Conservation (phyloP, 2,329 filamentous ascomycete genomes). For the Botrytis paeoniae region DNA sequence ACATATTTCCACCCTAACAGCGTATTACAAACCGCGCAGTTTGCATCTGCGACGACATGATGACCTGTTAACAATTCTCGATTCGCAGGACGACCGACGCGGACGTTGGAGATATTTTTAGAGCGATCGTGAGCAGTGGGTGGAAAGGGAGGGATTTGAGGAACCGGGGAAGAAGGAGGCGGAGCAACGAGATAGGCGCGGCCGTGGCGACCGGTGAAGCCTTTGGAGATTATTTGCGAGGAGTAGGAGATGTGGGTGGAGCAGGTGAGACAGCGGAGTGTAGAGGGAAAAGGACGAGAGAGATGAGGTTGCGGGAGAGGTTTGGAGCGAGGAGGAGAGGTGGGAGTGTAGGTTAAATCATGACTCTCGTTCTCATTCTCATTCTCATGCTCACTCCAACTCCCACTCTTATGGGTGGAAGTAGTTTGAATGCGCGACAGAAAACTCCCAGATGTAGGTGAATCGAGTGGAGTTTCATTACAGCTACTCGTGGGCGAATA, state of each 20-base stretch:
- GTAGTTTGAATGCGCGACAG: neutral
- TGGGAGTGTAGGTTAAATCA: neutral
- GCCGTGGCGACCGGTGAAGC: slow-evolving; percentile 64
- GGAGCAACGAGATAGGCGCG: slow-evolving; percentile 58
- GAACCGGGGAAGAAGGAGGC: slow-evolving; percentile 24
- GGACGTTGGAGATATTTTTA: slow-evolving; percentile 51
- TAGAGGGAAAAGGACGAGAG: slow-evolving; percentile 49
- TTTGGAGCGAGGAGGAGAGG: neutral
- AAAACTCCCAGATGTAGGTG: slow-evolving; percentile 14
- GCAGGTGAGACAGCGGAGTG: slow-evolving; percentile 57
- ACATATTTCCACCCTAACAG: slow-evolving; percentile 69
- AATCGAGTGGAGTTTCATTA: slow-evolving; percentile 28
- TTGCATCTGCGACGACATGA: slow-evolving; percentile 63
- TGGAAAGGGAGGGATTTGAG: slow-evolving; percentile 8
- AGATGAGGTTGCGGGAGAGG: slow-evolving; percentile 34
- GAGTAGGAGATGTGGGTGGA: slow-evolving; percentile 58
- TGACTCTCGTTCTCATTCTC: neutral
- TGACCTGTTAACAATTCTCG: slow-evolving; percentile 59
- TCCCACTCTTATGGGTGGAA: neutral
- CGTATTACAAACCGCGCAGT: slow-evolving; percentile 52
- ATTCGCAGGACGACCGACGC: slow-evolving; percentile 52
- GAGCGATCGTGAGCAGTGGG: slow-evolving; percentile 21
- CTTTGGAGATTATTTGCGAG: slow-evolving; percentile 61
- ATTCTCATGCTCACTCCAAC: neutral
- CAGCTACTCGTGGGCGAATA: slow-evolving; percentile 38